Percentiles rank a stretch among this genome's conserved stretches.
phyloP scores from a whole-genome alignment of 352 stramenopile genomes.

The Globisporangium apiculatum region DNA sequence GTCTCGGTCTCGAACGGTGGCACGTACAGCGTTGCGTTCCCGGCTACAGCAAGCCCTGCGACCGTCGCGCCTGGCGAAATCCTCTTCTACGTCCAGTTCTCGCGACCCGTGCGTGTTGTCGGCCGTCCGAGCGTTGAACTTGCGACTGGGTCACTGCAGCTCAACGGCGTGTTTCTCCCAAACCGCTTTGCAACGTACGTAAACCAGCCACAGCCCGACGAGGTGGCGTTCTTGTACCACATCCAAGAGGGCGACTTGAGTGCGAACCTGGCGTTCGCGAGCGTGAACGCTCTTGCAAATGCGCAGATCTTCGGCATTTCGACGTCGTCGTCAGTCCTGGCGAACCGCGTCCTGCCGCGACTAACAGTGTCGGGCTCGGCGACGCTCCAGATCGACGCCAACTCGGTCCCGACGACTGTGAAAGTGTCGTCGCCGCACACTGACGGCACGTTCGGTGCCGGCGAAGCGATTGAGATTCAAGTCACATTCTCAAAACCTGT shows the following conservation, averaged over 20 bases:
- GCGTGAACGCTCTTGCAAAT: conserved; percentile 24
- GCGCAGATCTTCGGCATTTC: conserved; percentile 40
- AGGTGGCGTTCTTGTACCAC: conserved; percentile 62
- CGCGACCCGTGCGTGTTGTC: conserved; percentile 37
- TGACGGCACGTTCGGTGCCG: conserved; percentile 43
- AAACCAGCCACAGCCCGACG: conserved; percentile 29
- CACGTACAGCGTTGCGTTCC: conserved; percentile 61
- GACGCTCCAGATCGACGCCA: conserved; percentile 38
- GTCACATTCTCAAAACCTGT: conserved; percentile 61
- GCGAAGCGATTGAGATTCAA: conserved; percentile 62
- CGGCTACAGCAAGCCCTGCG: conserved; percentile 35
- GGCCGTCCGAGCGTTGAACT: conserved; percentile 42
- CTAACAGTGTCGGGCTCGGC: conserved; percentile 23
- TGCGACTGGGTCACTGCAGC: conserved; percentile 43
- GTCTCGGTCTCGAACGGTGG: conserved; percentile 32
- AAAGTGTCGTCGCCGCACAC: conserved; percentile 44
- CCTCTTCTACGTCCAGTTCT: conserved; percentile 60
- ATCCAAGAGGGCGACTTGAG: conserved; percentile 48
- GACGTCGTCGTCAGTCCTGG: conserved; percentile 30
- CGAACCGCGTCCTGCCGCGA: conserved; percentile 25
- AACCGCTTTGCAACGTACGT: conserved; percentile 45
- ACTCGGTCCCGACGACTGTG: conserved; percentile 48
- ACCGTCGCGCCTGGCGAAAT: conserved; percentile 56
- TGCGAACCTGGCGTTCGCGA: conserved; percentile 46
- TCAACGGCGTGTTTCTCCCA: conserved; percentile 30